Percentiles rank a stretch among this genome's conserved stretches.
These are phyloP conservation scores for Aspergillus oerlinghausenensis DNA, from an alignment of 2,329 filamentous ascomycete species.

Conservation along the genomic window DNA sequence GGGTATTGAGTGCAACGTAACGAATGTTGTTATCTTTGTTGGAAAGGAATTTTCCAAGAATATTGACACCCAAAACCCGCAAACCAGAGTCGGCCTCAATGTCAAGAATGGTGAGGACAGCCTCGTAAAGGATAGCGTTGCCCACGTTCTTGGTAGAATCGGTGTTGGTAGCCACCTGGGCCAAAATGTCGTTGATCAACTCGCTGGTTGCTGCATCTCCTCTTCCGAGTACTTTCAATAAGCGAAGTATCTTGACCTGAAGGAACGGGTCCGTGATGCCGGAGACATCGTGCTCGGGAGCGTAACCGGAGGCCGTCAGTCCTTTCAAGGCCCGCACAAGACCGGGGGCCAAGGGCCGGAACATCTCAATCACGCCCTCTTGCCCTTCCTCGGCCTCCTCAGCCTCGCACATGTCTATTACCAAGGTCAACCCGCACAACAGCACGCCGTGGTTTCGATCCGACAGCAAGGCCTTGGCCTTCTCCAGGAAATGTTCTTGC, in stretches of 20 bases:
- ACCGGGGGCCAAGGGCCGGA: slow-evolving; percentile 76
- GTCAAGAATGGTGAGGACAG: slow-evolving; percentile 92
- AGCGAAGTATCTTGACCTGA: slow-evolving; percentile 88
- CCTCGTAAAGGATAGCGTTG: slow-evolving; percentile 96
- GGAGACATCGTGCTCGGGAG: slow-evolving; percentile 95
- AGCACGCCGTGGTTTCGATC: slow-evolving; percentile 96
- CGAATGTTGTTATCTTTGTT: slow-evolving; percentile 99
- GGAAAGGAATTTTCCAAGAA: slow-evolving; percentile 95
- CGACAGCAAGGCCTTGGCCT: slow-evolving; percentile 78
- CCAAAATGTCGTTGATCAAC: slow-evolving; percentile 96
- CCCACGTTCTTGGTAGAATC: slow-evolving; percentile 98
- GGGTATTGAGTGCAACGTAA: slow-evolving; percentile 93
- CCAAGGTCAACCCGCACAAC: slow-evolving; percentile 84
- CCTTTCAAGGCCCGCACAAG: slow-evolving; percentile 89
- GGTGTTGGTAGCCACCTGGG: slow-evolving; percentile 96
- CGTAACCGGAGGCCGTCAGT: slow-evolving; percentile 90
- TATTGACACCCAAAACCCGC: slow-evolving; percentile 92
- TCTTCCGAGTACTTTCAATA: slow-evolving; percentile 79
- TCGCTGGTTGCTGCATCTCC: slow-evolving; percentile 87
- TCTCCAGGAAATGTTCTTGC: slow-evolving; percentile 95
- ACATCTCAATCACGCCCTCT: slow-evolving; percentile 83
- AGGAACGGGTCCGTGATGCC: slow-evolving; percentile 97
- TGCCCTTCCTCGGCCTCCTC: slow-evolving; percentile 91
- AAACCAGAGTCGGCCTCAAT: slow-evolving; percentile 96
- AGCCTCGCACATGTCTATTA: slow-evolving; percentile 87